Evolutionary conservation across 1,284 basidiomycete genomes (phyloP), one percentile per base, ranked within the genome.

Genomic region (Pascua sp.): DNA sequence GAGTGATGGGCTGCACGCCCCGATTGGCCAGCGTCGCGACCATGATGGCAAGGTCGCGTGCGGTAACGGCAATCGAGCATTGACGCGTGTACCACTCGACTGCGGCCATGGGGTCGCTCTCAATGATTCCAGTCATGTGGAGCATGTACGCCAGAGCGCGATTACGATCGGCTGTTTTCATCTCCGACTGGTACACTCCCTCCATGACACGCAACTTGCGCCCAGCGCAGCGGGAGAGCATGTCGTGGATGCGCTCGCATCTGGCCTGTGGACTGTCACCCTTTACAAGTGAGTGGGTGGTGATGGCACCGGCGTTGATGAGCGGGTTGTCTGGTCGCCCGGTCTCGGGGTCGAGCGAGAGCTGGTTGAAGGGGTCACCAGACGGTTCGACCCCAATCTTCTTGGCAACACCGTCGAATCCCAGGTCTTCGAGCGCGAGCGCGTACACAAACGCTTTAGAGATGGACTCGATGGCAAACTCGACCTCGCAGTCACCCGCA

Each of bases 371-470:
- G 18, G 60, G 52, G 39, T 62, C 60, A 8, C 60, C 60, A 2
- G 54, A 56, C 2, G 60, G 60, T 57, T 62, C 60, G 51, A 59
- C 60, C 17, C 54, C 56, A 5, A 62, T 47, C 2, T 40, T 42
- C 42, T 38, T 45, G 13, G 40, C 43, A 4, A 62, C 49, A 13
- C 42, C 17, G 5, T 53, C 54, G n/a, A 62, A 8, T 0, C 60
- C 60, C 38, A 50, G 45, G 17, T 62, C 54, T 54, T 62, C 57
- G 38, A 62, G 49, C 12, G 55, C 60, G 18, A 62, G 51, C 2
- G 60, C 60, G 42, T 62, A 62, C n/a, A 59, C 55, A 15, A 62
- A 62, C 38, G 60, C 60, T 57, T 62, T 62, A 57, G 51, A 52
- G 55, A 62, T 62, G 44, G 51, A 53, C 54, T 60, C 47, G 58